Evolutionary conservation across 495 filamentous ascomycete genomes (phyloP).

Genomic region (Cercophora newfieldiana): DNA sequence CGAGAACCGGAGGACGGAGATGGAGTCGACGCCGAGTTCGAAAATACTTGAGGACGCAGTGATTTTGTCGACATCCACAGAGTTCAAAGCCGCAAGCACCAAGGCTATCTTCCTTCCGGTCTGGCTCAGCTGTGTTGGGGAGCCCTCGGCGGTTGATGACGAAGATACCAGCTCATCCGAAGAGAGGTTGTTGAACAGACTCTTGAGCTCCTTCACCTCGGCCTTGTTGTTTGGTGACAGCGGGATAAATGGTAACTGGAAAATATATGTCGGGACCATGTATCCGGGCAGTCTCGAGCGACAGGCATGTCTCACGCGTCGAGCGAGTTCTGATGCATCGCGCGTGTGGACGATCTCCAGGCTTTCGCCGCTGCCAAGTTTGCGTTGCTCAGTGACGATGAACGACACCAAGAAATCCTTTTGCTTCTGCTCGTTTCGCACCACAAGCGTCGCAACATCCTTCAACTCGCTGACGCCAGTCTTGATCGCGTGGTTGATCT

Average conservation of each 20-base stretch:
- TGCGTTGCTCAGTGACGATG: slow-evolving; percentile 40
- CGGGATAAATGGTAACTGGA: slow-evolving; percentile 63
- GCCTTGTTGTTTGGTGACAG: slow-evolving; percentile 75
- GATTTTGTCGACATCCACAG: slow-evolving; percentile 45
- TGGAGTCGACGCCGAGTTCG: slow-evolving; percentile 80
- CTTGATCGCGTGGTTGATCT: slow-evolving; percentile 70
- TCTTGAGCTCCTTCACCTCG: slow-evolving; percentile 60
- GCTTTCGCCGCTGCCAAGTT: background rate
- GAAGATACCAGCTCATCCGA: slow-evolving; percentile 53
- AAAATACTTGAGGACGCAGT: slow-evolving; percentile 65
- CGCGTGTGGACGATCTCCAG: slow-evolving; percentile 21
- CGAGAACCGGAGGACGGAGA: slow-evolving; percentile 68
- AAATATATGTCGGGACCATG: slow-evolving; percentile 75
- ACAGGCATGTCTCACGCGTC: slow-evolving; percentile 52
- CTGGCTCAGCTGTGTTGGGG: slow-evolving; percentile 28
- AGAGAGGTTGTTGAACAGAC: slow-evolving; percentile 58
- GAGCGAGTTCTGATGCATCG: slow-evolving; percentile 27
- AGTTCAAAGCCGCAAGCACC: slow-evolving; percentile 53
- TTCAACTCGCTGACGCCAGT: slow-evolving; percentile 43
- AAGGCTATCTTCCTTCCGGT: slow-evolving; percentile 49
- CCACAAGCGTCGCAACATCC: slow-evolving; percentile 66
- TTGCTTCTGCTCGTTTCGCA: slow-evolving; percentile 56
- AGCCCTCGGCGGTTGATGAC: background rate
- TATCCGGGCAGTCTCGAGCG: slow-evolving; percentile 63
- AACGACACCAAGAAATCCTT: slow-evolving; percentile 73